Percentiles rank a stretch among this genome's conserved stretches.
Evolutionary conservation across 352 stramenopile species (phyloP).

Genomic region (Globisporangium polare): DNA sequence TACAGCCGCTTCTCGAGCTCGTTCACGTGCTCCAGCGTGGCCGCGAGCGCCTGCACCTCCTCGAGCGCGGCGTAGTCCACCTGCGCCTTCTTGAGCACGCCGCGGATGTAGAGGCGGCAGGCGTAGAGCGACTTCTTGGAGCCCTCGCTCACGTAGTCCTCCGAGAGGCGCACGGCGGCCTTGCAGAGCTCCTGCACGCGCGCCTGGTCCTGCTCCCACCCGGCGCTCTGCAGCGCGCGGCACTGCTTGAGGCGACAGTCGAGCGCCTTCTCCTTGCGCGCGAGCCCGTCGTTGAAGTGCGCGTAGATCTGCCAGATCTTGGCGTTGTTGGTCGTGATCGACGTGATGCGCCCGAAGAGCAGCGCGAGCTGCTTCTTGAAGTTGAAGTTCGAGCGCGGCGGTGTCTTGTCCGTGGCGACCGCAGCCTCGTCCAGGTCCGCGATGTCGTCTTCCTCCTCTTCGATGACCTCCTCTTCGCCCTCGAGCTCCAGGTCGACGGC

Average conservation of each 20-base stretch:
- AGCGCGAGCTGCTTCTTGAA: constrained; percentile 45
- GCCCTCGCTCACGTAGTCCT: constrained; percentile 64
- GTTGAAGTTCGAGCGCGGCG: constrained; percentile 13
- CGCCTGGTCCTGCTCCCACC: constrained; percentile 62
- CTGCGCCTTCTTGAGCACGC: constrained; percentile 75
- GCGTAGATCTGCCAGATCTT: constrained; percentile 85
- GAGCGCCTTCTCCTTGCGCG: constrained; percentile 59
- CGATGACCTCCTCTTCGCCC: constrained; percentile 8
- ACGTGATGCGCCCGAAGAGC: constrained; percentile 75
- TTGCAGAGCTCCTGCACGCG: constrained; percentile 57
- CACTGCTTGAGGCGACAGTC: constrained; percentile 80
- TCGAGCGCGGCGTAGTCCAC: constrained; percentile 57
- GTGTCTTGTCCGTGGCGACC: constrained; percentile 29
- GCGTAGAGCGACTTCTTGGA: constrained; percentile 80
- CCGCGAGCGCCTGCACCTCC: constrained; percentile 38
- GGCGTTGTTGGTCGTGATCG: constrained; percentile 69
- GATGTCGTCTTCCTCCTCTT: constrained; percentile 39
- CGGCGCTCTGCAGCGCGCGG: constrained; percentile 58
- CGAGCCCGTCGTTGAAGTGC: constrained; percentile 71
- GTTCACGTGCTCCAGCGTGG: constrained; percentile 53
- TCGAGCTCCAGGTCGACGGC: constrained; percentile 19
- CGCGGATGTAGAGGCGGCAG: constrained; percentile 69
- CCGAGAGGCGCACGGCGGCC: constrained; percentile 45
- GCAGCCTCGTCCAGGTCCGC: constrained; percentile 44
- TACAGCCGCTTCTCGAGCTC: constrained; percentile 47